Evolutionary conservation across 257 asterid genomes (phyloP).

Genomic region (Sherardia arvensis): DNA sequence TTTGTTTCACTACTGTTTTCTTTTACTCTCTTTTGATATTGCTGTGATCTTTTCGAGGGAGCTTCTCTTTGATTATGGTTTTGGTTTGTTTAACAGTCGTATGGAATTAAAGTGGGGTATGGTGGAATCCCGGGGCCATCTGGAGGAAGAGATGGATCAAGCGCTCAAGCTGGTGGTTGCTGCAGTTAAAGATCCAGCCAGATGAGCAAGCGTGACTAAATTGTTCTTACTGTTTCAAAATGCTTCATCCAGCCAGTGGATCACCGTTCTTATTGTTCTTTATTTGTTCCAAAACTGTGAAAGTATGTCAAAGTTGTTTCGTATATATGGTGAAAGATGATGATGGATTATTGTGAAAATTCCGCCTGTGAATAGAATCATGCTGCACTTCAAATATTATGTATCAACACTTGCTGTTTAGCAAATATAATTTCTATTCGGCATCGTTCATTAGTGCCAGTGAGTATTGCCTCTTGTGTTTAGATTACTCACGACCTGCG

Average conservation of each 20-base stretch:
- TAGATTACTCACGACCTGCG: no score
- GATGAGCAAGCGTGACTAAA: not conserved
- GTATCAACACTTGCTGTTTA: not conserved
- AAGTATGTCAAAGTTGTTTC: slow-evolving; percentile 5
- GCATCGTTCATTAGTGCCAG: not conserved
- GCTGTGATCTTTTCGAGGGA: not conserved
- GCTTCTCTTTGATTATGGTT: not conserved
- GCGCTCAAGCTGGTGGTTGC: slow-evolving; percentile 82
- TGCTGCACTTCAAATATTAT: not conserved
- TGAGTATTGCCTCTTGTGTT: not conserved
- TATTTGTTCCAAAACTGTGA: slow-evolving; percentile 9
- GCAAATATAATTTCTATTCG: not conserved
- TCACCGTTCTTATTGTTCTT: not conserved
- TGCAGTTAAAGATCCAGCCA: slow-evolving; percentile 48
- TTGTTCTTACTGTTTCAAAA: not conserved
- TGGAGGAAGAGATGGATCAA: slow-evolving; percentile 63
- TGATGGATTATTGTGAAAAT: not conserved
- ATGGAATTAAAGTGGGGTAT: slow-evolving; percentile 85
- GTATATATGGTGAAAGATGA: slow-evolving; percentile 1
- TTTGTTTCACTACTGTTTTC: slow-evolving; percentile 15
- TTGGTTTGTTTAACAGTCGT: slow-evolving; percentile 43
- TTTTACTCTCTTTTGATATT: not conserved
- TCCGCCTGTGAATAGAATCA: not conserved
- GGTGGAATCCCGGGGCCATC: slow-evolving; percentile 75
- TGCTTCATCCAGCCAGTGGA: not conserved